Evolutionary conservation across 345 rosid species (phyloP).

Genomic region (Melaleuca alternifolia): DNA sequence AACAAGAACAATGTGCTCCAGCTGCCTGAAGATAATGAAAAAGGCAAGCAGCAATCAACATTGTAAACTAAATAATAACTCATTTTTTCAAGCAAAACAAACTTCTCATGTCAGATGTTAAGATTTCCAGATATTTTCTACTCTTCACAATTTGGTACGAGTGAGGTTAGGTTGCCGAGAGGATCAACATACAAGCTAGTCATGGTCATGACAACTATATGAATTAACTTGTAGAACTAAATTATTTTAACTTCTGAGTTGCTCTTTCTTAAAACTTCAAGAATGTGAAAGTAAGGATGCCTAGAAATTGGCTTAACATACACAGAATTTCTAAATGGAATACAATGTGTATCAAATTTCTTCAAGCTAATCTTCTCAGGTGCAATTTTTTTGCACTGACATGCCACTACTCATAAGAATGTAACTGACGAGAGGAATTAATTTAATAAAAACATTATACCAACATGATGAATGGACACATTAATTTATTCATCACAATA

Average conservation of each 20-base stretch:
- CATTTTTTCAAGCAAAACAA: not conserved
- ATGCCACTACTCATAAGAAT: not conserved
- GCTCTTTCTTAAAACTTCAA: not conserved
- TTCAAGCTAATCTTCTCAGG: not conserved
- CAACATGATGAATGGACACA: not conserved
- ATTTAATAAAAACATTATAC: not conserved
- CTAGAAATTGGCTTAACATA: not conserved
- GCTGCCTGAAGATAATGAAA: slow-evolving; percentile 41
- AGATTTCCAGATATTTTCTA: not conserved
- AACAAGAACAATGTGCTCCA: slow-evolving; percentile 73
- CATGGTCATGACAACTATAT: not conserved
- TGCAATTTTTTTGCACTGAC: not conserved
- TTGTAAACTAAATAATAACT: not conserved
- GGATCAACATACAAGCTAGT: not conserved
- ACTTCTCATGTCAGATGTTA: not conserved
- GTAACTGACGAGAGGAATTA: not conserved
- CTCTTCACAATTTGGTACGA: not conserved
- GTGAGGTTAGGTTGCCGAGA: not conserved
- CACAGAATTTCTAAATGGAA: not conserved
- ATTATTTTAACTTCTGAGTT: not conserved
- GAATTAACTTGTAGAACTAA: not conserved
- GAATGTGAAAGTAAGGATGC: not conserved
- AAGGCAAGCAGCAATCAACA: not conserved
- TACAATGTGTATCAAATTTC: not conserved
- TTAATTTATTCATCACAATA: not conserved